Evolutionary conservation across 805 yeast species (phyloP).

Genomic region (Ogataea saltuana): DNA sequence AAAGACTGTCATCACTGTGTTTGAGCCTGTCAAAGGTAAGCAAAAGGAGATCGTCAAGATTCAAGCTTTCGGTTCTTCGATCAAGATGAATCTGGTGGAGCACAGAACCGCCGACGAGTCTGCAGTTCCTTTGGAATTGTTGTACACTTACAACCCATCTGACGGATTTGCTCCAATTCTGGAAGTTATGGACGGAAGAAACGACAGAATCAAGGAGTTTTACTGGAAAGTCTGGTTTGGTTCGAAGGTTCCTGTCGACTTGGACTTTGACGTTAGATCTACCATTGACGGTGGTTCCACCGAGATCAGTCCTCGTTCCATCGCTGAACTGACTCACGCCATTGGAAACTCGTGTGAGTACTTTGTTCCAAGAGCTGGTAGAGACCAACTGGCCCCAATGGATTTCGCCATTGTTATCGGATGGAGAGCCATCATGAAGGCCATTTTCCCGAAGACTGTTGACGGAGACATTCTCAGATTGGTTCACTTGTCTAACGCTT

Average conservation of each 20-base stretch:
- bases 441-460: slow-evolving; percentile 94
- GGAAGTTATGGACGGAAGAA: slow-evolving; percentile 89
- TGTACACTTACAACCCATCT: slow-evolving; percentile 75
- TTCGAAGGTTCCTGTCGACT: slow-evolving; percentile 53
- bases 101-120: slow-evolving; percentile 78
- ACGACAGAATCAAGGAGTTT: slow-evolving; percentile 88
- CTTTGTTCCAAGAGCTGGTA: slow-evolving; percentile 84
- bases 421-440: slow-evolving; percentile 96
- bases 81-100: slow-evolving; percentile 78
- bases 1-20: slow-evolving; percentile 62
- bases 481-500: slow-evolving; percentile 94
- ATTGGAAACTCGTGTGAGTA: slow-evolving; percentile 97
- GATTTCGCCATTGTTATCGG: slow-evolving; percentile 98
- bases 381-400: slow-evolving; percentile 92
- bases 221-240: slow-evolving; percentile 99
- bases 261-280: slow-evolving; percentile 69
- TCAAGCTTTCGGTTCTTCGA: slow-evolving; percentile 50
- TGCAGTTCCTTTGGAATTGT: slow-evolving; percentile 74
- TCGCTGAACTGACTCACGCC: slow-evolving; percentile 93
- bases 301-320: slow-evolving; percentile 70
- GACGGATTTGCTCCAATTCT: slow-evolving; percentile 96
- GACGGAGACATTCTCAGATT: slow-evolving; percentile 94
- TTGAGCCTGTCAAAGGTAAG: slow-evolving; percentile 73
- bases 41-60: slow-evolving; percentile 66
- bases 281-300: slow-evolving; percentile 69